Base-by-base conservation (phyloP, 805 yeast genomes). In the Candida endomychidarum region DNA sequence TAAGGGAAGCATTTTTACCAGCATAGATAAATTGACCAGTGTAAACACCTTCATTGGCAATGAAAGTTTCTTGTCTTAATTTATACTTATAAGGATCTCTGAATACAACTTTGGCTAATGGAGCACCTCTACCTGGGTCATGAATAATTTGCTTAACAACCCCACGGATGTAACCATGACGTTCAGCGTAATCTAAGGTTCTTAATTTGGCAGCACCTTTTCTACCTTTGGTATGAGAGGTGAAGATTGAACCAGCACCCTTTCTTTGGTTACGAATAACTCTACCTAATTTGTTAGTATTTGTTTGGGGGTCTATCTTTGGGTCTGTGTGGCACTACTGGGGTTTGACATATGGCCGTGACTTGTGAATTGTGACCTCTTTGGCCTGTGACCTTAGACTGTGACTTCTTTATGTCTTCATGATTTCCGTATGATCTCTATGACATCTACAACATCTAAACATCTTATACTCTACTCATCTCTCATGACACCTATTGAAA, bases 221-320 rank as follows among this genome's bases (percentile, higher is more conserved):
- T 86, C 99, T 89, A 77, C 93, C 87, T 80, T 98, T 91, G 83
- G 98, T 91, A 93, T 91, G 96, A 68, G 99, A 83, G 73, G 95
- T 85, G 89, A 93, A 93, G 83, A 93, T 89, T 68, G 98, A 91
- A 73, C 99, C 98, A 77, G 96, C 96, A 86, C 98, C 98, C 82
- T 93, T 93, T 89, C 99, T 90, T 85, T 93, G 99, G 85, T 93
- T 93, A 81, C 99, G 95, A 82, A 93, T 93, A 79, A 93, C 99
- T 85, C 98, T 88, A 86, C 96, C 96, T 81, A 63, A 25, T 10
- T 33, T 36, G 44, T 41, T 41, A 41, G 44, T 41, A 41, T 26
- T 25, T 10, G 21, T n/a, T n/a, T n/a, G n/a, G n/a, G n/a, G n/a
- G n/a, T n/a, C n/a, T n/a, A n/a, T n/a, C n/a, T n/a, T n/a, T 21